A percentile compares a stretch with the other conserved stretches of the same genome.
Conservation (phyloP, 306 rosid genomes). For the Hippophae rhamnoides region DNA sequence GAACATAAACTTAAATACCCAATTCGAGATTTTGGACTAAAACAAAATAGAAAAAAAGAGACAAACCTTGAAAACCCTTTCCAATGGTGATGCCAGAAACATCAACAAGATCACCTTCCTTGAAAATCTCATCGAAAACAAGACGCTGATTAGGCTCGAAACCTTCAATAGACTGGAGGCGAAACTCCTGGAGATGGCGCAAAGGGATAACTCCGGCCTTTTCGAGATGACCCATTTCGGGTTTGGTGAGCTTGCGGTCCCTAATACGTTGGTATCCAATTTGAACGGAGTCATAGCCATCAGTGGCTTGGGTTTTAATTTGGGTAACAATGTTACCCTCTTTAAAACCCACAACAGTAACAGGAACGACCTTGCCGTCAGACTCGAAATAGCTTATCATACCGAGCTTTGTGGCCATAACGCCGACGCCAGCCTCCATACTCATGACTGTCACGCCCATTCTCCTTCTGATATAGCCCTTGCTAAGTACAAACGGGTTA, state of each 20-base stretch:
- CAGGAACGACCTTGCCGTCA: constrained; percentile 68
- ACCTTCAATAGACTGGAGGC: constrained; percentile 45
- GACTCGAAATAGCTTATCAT: constrained; percentile 84
- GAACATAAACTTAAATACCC: no score
- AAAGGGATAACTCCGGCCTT: constrained; percentile 75
- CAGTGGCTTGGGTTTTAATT: constrained; percentile 68
- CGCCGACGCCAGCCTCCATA: constrained; percentile 86
- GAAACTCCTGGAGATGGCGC: constrained; percentile 95
- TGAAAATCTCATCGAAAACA: constrained; percentile 48
- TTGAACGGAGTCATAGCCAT: constrained; percentile 76
- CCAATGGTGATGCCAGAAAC: constrained; percentile 90
- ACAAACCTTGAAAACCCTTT: constrained; percentile 79
- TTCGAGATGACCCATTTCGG: constrained; percentile 77
- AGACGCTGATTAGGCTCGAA: constrained; percentile 64
- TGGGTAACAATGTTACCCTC: constrained; percentile 93
- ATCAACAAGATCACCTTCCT: constrained; percentile 90
- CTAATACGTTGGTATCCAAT: constrained; percentile 74
- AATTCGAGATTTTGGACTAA: not conserved
- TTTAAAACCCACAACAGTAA: constrained; percentile 85
- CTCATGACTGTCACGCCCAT: constrained; percentile 40
- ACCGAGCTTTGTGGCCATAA: constrained; percentile 88
- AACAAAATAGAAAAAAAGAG: constrained; percentile 2
- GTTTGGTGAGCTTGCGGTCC: constrained; percentile 73
- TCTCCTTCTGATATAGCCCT: constrained; percentile 1
- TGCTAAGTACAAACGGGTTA: constrained; percentile 10